Conservation (phyloP, 257 asterid species). For the Gardenia jasminoides region DNA sequence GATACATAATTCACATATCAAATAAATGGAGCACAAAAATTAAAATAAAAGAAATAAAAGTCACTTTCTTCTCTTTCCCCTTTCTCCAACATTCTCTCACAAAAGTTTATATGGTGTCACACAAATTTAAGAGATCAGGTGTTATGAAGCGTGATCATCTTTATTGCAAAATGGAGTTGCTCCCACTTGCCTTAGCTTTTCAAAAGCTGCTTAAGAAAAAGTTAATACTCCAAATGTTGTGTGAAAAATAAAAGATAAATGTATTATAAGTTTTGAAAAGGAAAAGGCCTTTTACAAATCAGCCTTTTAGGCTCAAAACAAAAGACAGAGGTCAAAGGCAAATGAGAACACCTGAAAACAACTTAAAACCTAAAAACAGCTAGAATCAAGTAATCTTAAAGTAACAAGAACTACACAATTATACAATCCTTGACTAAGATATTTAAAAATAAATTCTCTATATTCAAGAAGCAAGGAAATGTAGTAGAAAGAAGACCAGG, state of each 20-base stretch:
- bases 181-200: not conserved
- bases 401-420: not conserved
- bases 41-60: too few relatives aligned
- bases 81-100: too few relatives aligned
- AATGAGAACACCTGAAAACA: not conserved
- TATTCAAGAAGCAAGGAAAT: not conserved
- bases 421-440: too few relatives aligned
- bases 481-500: not conserved
- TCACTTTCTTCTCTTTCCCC: too few relatives aligned
- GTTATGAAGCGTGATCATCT: not conserved
- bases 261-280: not conserved
- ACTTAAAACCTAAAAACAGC: not conserved
- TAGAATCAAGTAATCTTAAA: not conserved
- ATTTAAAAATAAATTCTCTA: not conserved
- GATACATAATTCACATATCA: too few relatives aligned
- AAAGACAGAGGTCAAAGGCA: not conserved
- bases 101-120: not conserved
- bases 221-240: not conserved
- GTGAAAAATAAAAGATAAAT: not conserved
- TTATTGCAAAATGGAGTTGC: not conserved
- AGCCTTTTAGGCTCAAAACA: not conserved
- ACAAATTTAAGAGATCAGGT: not conserved
- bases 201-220: not conserved
- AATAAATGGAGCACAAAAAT: too few relatives aligned
- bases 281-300: not conserved